Evolutionary conservation across 305 asterid genomes (phyloP).

Genomic region (Solanum chacoense): DNA sequence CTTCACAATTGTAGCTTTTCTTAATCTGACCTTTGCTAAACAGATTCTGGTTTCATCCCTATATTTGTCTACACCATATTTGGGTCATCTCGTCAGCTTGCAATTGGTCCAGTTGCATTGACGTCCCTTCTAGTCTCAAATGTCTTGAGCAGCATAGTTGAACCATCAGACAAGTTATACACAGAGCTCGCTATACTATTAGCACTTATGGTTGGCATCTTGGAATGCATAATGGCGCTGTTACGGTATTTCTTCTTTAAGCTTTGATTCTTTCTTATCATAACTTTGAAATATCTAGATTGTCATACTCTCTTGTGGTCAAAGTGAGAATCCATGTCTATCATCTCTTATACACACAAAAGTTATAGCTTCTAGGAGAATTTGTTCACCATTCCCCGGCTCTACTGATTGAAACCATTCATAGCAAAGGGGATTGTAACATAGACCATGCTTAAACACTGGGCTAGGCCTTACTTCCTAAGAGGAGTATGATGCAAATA

Average conservation of each 20-base stretch:
- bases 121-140: constrained; percentile 91
- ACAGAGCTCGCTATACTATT: constrained; percentile 90
- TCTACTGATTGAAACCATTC: background rate
- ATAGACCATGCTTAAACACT: background rate
- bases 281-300: background rate
- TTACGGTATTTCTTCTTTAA: constrained; percentile 47
- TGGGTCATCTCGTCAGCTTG: constrained; percentile 98
- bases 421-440: background rate
- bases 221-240: constrained; percentile 87
- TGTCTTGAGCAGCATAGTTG: constrained; percentile 69
- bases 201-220: constrained; percentile 93
- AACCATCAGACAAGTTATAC: constrained; percentile 74
- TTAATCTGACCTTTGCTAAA: constrained; percentile 11
- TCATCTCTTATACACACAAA: background rate
- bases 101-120: constrained; percentile 96
- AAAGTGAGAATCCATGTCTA: background rate
- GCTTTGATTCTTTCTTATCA: constrained; percentile 8
- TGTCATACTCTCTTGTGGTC: background rate
- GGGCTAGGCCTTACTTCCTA: background rate
- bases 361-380: background rate
- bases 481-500: background rate
- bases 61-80: constrained; percentile 83
- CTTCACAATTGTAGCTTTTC: background rate
- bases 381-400: background rate
- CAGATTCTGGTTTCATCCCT: constrained; percentile 98